A percentile compares a stretch with the other conserved stretches of the same genome.
These are phyloP conservation scores for Mimosa pudica DNA, from an alignment of 306 rosid genomes.

Conservation along the genomic window DNA sequence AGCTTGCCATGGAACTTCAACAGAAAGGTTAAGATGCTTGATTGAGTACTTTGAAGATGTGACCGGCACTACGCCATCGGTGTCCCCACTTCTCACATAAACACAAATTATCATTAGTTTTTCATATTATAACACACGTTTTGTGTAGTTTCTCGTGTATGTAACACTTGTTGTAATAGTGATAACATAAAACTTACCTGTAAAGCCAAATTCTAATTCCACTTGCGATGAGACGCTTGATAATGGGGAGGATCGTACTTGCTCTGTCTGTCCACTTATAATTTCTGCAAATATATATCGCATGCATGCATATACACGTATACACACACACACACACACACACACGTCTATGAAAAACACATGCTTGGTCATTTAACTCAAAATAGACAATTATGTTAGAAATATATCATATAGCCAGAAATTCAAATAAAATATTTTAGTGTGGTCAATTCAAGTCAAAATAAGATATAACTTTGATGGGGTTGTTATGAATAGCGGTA, in stretches of 20 bases:
- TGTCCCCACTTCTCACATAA: constrained; percentile 45
- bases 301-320: too few species aligned
- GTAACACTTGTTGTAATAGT: background rate
- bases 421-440: too few species aligned
- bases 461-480: too few species aligned
- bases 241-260: constrained; percentile 34
- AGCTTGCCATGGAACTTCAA: constrained; percentile 48
- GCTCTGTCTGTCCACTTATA: constrained; percentile 39
- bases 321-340: too few species aligned
- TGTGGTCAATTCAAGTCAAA: too few species aligned
- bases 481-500: too few species aligned
- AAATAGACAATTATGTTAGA: background rate
- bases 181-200: constrained; percentile 26
- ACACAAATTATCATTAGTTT: background rate
- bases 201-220: constrained; percentile 41
- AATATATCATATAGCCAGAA: too few species aligned
- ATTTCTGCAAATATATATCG: constrained; percentile 22
- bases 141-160: background rate
- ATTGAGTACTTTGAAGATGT: constrained; percentile 56
- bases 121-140: background rate
- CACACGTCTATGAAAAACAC: too few species aligned
- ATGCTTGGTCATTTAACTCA: background rate
- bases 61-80: constrained; percentile 48
- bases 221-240: constrained; percentile 29
- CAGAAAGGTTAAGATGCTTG: constrained; percentile 41